These are phyloP conservation scores for Bolboschoenoplectus hybrid DNA, from an alignment of 202 grass and related monocot species.

Conservation along the genomic window DNA sequence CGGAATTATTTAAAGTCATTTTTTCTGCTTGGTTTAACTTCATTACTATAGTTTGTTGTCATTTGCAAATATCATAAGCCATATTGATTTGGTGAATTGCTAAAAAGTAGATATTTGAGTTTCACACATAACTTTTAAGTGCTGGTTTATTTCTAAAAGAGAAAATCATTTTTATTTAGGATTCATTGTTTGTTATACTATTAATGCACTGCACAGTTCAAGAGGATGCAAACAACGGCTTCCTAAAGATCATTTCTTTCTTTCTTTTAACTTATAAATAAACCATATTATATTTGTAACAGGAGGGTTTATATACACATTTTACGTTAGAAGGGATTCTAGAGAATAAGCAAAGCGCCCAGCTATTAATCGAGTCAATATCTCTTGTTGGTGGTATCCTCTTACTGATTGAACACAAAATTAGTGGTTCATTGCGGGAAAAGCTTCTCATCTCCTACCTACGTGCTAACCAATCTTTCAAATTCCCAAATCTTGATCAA, in stretches of 20 bases:
- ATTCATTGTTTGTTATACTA: not conserved
- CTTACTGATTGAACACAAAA: slow-evolving; percentile 61
- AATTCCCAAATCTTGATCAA: slow-evolving; percentile 50
- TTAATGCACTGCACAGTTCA: slow-evolving; percentile 3
- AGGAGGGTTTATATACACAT: slow-evolving; percentile 66
- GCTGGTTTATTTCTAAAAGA: not conserved
- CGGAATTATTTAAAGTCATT: not conserved
- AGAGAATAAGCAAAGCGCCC: slow-evolving; percentile 46
- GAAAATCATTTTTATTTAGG: not conserved
- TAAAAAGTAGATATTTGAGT: not conserved
- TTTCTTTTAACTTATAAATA: slow-evolving; percentile 5
- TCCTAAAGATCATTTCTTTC: not conserved
- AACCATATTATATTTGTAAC: slow-evolving; percentile 23
- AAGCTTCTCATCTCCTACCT: slow-evolving; percentile 68
- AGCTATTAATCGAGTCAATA: slow-evolving; percentile 62
- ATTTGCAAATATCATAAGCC: not conserved
- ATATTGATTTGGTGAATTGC: slow-evolving; percentile 1
- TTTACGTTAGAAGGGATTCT: slow-evolving; percentile 68
- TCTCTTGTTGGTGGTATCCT: slow-evolving; percentile 59
- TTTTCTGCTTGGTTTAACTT: not conserved
- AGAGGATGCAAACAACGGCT: not conserved
- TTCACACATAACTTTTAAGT: slow-evolving; percentile 2
- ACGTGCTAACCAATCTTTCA: slow-evolving; percentile 49
- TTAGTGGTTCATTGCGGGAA: slow-evolving; percentile 56
- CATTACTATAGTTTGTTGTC: not conserved